Base-by-base conservation (phyloP, 768 basidiomycete species). In the Boletus coccyginus region DNA sequence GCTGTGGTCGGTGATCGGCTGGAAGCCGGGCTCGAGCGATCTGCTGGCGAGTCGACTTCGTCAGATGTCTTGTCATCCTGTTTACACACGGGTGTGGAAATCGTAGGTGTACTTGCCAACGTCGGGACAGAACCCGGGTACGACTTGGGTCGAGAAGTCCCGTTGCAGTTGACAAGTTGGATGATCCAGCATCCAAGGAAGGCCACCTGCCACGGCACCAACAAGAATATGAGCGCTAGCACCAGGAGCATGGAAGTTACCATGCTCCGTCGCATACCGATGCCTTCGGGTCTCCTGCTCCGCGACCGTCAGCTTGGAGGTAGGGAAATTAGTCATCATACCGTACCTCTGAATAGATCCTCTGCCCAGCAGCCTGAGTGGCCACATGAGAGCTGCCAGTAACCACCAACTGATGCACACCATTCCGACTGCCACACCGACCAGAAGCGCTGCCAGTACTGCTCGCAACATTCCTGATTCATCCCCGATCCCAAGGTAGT, bases 141-240 rank as follows among this genome's bases (percentile, higher is more conserved):
- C 8, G 44, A 29, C 33, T 59, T 60, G 33, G 52, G 40, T 48
- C 62, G 55, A 41, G 43, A 41, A 36, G 60, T 50, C 38, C 69
- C 73, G 17, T 79, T 79, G 61, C 88, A 91, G 38, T 83, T 86
- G 62, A 82, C 75, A 44, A 92, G 73, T 57, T 93, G 92, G 49
- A 89, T 83, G n/a, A 86, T 57, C 85, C 91, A 92, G 61, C 86
- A 86, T 19, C 90, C 86, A 24, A 96, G 78, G 71, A 89, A 94
- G 6, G 89, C 93, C 11, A 95, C 89, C 71, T 97, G 94, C 84
- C 92, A 93, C 0, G 94, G 94, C n/a, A 95, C 77, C 50, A 94
- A 73, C 39, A 90, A 60, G 56, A 87, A 81, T 39, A 94, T 85
- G n/a, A 87, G 73, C 16, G 80, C 59, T 49, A 87, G 78, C 35